These are phyloP conservation scores for Pestalotiopsis sp. DNA, from an alignment of 2,329 filamentous ascomycete genomes.

Conservation along the genomic window DNA sequence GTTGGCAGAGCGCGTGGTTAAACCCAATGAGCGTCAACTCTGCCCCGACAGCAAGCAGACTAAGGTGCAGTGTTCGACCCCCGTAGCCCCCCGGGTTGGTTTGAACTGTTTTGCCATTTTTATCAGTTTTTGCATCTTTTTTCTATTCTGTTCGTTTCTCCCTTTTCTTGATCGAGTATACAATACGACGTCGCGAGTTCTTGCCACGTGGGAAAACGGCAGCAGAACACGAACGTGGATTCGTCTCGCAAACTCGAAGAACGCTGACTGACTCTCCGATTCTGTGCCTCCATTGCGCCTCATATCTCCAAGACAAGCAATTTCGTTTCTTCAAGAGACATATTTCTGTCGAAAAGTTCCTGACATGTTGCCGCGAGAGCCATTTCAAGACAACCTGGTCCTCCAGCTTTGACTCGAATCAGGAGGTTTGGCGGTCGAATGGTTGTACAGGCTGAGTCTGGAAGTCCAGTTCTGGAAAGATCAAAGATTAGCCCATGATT, in stretches of 20 bases:
- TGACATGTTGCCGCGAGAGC: background rate
- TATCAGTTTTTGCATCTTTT: too few species aligned
- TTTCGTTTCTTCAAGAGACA: background rate
- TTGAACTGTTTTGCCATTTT: too few species aligned
- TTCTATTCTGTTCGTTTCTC: too few species aligned
- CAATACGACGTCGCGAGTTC: background rate
- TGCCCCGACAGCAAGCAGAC: too few species aligned
- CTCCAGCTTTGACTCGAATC: background rate
- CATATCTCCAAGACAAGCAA: background rate
- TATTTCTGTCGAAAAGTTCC: background rate
- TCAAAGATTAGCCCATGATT: background rate
- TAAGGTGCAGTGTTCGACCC: too few species aligned
- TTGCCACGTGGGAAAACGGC: background rate
- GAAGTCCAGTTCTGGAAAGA: background rate
- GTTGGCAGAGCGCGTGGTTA: too few species aligned
- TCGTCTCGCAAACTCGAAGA: background rate
- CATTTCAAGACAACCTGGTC: background rate
- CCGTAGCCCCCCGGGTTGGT: too few species aligned
- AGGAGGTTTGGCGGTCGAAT: background rate
- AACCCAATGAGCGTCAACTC: too few species aligned
- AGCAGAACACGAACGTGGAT: background rate
- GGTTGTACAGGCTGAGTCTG: background rate
- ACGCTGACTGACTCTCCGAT: background rate
- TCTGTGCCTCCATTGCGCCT: background rate
- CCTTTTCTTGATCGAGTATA: background rate